Conservation (phyloP, 2,329 filamentous ascomycete genomes). For the Pseudocercospora macadamiae region DNA sequence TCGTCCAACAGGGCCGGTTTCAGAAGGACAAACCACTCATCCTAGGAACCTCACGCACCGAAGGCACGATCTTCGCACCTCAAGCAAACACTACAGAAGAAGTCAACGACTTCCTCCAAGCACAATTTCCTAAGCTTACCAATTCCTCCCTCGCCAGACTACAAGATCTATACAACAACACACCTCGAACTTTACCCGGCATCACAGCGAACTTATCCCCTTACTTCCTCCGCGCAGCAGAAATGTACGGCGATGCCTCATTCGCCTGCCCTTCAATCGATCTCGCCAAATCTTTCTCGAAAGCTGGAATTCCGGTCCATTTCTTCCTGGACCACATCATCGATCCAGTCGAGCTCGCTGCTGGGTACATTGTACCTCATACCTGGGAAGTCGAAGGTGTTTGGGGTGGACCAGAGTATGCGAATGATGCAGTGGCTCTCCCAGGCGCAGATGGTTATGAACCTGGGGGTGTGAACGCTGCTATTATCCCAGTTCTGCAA, state of each 20-base stretch:
- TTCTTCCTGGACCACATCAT: slow-evolving; percentile 6
- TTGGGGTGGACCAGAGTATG: not conserved
- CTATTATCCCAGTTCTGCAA: not conserved
- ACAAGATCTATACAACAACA: not conserved
- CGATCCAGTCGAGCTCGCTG: slow-evolving; percentile 1
- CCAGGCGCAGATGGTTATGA: slow-evolving; percentile 3
- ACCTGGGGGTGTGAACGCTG: not conserved
- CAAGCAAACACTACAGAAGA: slow-evolving; percentile 49
- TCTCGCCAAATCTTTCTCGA: not conserved
- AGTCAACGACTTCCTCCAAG: slow-evolving; percentile 57
- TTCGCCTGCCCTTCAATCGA: not conserved
- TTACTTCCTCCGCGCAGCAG: not conserved
- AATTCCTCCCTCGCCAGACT: not conserved
- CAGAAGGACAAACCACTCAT: slow-evolving; percentile 55
- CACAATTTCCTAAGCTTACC: slow-evolving; percentile 42
- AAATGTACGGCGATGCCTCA: slow-evolving; percentile 1
- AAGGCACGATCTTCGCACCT: slow-evolving; percentile 63
- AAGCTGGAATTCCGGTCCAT: slow-evolving; percentile 2
- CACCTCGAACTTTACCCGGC: not conserved
- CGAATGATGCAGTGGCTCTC: not conserved
- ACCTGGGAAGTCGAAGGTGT: slow-evolving; percentile 1
- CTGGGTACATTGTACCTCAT: not conserved
- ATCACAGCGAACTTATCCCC: not conserved
- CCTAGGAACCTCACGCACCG: slow-evolving; percentile 58
- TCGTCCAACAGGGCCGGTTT: slow-evolving; percentile 51